Base-by-base conservation (phyloP, 495 filamentous ascomycete genomes). In the Beverwykella pulmonaria region DNA sequence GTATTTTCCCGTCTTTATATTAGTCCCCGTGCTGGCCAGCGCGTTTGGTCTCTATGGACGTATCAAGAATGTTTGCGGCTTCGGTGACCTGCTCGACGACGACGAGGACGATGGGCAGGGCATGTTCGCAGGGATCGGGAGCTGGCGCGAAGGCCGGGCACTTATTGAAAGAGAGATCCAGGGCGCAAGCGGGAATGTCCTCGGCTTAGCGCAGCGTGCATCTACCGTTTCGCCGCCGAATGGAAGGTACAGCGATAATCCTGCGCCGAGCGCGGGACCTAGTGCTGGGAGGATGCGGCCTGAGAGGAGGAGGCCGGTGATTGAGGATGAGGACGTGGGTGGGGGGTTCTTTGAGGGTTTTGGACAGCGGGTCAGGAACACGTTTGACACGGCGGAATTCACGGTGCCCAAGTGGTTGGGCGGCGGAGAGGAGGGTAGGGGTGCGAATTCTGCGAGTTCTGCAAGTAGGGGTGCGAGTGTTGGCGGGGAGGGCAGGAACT, bases 331-430 rank as follows among this genome's bases (percentile, higher is more conserved):
- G 15, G 83, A 81, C 8, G 85, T 87, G 57, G 82, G 83, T 29
- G 90, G 94, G 20, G 87, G 85, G 47, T 91, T 96, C 75, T 92
- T 96, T 70, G 84, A 88, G 60, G 88, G 86, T 20, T 88, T 97
- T 59, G 87, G 88, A 0, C 92, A 96, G 73, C 82, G 94, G 39
- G 87, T 98, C 56, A 86, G 83, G 71, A 98, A 98, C 74, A 97
- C 94, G 1, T 84, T 98, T 55, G 94, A 98, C 56, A 90, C 87
- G 6, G 78, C 92, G 19, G 90, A 93, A 47, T 84, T 87, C 54
- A 96, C 92, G 91, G 83, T 87, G 71, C 93, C 92, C 1, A 91
- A 88, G 65, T 97, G 93, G 93, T 90, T 96, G 87, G 85, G 84
- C 14, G 86, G 83, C 19, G 82, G 79, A 61, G 81, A 81, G 44